Evolutionary conservation across 305 asterid genomes (phyloP).

Genomic region (Plantago coronopus): DNA sequence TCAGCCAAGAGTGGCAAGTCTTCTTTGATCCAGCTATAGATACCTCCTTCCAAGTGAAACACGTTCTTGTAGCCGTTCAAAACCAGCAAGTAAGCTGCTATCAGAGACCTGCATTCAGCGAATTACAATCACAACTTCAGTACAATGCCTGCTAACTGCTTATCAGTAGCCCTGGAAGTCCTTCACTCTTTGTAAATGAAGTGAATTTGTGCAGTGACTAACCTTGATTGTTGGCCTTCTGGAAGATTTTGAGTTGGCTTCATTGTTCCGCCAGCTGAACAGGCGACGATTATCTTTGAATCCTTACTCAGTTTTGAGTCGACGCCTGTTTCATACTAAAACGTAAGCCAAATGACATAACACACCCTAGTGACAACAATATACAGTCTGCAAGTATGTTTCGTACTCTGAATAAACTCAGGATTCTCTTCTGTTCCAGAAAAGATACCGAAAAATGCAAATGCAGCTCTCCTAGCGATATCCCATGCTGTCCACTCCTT

Average conservation of each 20-base stretch:
- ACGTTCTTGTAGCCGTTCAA: slow-evolving; percentile 82
- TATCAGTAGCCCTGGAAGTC: neutral
- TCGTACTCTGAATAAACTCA: slow-evolving; percentile 60
- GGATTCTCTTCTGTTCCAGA: slow-evolving; percentile 96
- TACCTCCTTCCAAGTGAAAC: slow-evolving; percentile 84
- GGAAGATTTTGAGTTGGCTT: slow-evolving; percentile 85
- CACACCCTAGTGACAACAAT: neutral
- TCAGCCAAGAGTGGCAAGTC: slow-evolving; percentile 63
- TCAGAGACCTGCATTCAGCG: slow-evolving; percentile 66
- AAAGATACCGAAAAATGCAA: slow-evolving; percentile 90
- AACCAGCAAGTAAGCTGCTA: slow-evolving; percentile 90
- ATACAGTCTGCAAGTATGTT: neutral
- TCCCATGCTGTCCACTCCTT: slow-evolving; percentile 99
- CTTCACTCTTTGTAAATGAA: neutral
- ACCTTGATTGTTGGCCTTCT: slow-evolving; percentile 93
- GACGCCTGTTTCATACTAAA: slow-evolving; percentile 45
- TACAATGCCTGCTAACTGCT: slow-evolving; percentile 15
- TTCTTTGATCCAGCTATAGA: slow-evolving; percentile 66
- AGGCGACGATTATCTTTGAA: slow-evolving; percentile 85
- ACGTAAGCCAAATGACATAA: slow-evolving; percentile 8
- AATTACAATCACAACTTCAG: neutral
- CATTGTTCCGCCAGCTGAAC: slow-evolving; percentile 89
- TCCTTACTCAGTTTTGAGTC: slow-evolving; percentile 67
- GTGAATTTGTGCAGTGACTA: neutral
- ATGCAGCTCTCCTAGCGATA: slow-evolving; percentile 87